Base-by-base conservation (phyloP, 2,329 filamentous ascomycete genomes). In the Periconia macrospinosa region DNA sequence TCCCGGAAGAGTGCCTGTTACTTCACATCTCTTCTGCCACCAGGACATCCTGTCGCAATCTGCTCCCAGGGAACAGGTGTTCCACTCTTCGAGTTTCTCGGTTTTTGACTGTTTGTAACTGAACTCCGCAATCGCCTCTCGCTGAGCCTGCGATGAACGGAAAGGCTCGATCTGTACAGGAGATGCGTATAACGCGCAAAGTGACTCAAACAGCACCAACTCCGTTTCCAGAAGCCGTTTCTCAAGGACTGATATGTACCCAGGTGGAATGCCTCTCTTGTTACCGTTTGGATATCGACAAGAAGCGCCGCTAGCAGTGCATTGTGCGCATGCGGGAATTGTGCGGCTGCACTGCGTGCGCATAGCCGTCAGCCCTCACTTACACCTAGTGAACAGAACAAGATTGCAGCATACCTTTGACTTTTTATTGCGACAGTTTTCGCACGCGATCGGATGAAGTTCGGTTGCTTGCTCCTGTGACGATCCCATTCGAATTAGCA, bases 401-500 rank as follows among this genome's bases (percentile, higher is more conserved):
- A 2, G 7, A 2, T 19, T 6, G 30, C 17, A 6, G 14, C 40
- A 19, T 52, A 67, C 63, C 55, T 64, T 67, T 19, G 60, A 63
- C 47, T 67, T 67, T 48, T 66, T 67, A 49, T 58, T 63, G 30
- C 64, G 58, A 49, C 64, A 67, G 8, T 56, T 54, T 33, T 67
- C 62, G 47, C 64, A 67, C 5, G 64, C 60, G 27, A 67, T 66
- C 17, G 64, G 62, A 54, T 65, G 54, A 13, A 56, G 56, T 10
- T 41, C 44, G 42, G 19, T 44, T 18, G 43, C 23, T 42, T 61
- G 57, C 15, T 61, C 49, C 53, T 57, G 14, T 43, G 23, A 30
- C 43, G 23, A 46, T 51, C 46, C 47, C 13, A 9, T 15, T 44
- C 50, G n/a, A 54, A n/a, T 54, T 20, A 17, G 27, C 27, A 8